phyloP scores from a whole-genome alignment of 495 filamentous ascomycete genomes.

The Letharia lupina region DNA sequence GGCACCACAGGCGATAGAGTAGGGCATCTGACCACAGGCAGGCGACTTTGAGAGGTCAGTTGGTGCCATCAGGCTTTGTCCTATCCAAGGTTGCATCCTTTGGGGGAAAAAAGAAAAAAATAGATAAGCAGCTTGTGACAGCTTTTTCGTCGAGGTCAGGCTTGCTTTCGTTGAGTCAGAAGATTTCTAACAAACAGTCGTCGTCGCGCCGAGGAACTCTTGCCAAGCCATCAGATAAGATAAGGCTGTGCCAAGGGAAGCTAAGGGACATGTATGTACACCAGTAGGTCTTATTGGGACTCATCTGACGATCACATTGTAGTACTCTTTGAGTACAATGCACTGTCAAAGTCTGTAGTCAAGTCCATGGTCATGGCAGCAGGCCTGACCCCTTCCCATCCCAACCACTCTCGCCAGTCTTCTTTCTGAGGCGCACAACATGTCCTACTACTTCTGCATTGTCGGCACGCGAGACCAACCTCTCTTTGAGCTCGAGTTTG shows the following conservation, averaged over 20 bases:
- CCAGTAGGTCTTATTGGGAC: too few relatives aligned
- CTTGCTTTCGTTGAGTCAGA: not conserved
- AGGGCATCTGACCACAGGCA: slow-evolving; percentile 2
- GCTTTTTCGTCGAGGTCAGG: not conserved
- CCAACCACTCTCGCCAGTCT: not conserved
- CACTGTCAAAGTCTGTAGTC: not conserved
- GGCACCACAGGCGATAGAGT: not conserved
- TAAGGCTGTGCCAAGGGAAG: not conserved
- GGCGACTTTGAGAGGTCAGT: not conserved
- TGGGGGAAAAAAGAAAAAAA: too few relatives aligned
- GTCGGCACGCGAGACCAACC: slow-evolving; percentile 90
- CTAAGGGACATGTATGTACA: not conserved
- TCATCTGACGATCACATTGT: too few relatives aligned
- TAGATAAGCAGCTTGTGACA: not conserved
- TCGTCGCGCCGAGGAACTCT: not conserved
- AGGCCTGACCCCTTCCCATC: not conserved
- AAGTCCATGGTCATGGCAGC: not conserved
- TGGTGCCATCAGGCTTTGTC: not conserved
- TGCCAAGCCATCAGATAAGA: slow-evolving; percentile 1
- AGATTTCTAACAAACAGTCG: not conserved
- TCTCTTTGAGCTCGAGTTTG: slow-evolving; percentile 92
- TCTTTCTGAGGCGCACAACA: slow-evolving; percentile 27
- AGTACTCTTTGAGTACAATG: too few relatives aligned
- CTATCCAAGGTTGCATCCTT: not conserved
- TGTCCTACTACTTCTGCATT: slow-evolving; percentile 97